These are phyloP conservation scores for Fomitopsis pinicola DNA, from an alignment of 1,284 basidiomycete species.

Conservation along the genomic window DNA sequence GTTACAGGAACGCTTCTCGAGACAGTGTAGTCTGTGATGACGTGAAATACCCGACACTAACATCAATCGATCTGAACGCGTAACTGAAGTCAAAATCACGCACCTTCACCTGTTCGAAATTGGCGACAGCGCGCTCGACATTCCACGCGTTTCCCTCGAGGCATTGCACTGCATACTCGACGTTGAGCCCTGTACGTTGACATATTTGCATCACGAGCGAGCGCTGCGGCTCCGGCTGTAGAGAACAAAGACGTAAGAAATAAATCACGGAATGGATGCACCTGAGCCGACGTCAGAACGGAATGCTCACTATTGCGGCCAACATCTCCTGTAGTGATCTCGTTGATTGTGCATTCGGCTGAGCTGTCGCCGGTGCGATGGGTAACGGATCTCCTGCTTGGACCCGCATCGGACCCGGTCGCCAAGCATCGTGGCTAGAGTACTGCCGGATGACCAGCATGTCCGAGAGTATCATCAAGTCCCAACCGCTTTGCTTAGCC, in stretches of 20 bases:
- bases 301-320: conserved; percentile 48
- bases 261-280: neutral
- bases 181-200: conserved; percentile 71
- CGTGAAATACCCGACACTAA: conserved; percentile 11
- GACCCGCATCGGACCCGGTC: conserved; percentile 63
- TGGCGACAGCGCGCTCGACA: conserved; percentile 66
- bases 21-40: conserved; percentile 16
- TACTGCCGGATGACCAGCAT: conserved; percentile 81
- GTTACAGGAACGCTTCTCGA: conserved; percentile 11
- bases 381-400: conserved; percentile 40
- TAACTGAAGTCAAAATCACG: conserved; percentile 17
- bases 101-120: conserved; percentile 83
- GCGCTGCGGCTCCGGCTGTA: conserved; percentile 64
- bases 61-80: conserved; percentile 9
- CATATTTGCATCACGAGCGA: conserved; percentile 64
- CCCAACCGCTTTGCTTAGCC: conserved; percentile 83
- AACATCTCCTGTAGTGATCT: conserved; percentile 48
- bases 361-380: conserved; percentile 18
- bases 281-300: conserved; percentile 6
- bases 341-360: conserved; percentile 29
- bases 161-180: conserved; percentile 76
- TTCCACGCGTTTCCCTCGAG: conserved; percentile 81
- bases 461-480: conserved; percentile 87
- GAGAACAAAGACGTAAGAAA: conserved; percentile 15
- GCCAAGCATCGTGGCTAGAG: conserved; percentile 80